phyloP scores from a whole-genome alignment of 331 rosid genomes.

The Pyracantha coccinea region DNA sequence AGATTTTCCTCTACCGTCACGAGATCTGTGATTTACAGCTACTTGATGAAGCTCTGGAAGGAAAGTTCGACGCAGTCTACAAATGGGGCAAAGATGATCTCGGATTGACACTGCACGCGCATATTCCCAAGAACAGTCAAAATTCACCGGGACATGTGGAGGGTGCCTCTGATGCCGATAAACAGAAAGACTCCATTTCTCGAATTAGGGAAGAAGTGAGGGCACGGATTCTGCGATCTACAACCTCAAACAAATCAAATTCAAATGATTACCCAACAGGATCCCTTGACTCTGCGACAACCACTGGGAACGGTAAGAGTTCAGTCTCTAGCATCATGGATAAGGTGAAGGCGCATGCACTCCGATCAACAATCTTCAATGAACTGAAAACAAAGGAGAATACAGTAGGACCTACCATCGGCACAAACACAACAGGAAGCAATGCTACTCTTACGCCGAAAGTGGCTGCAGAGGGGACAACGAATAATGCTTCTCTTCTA shows the following conservation, averaged over 20 bases:
- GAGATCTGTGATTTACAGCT: conserved; percentile 49
- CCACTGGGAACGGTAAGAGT: conserved; percentile 6
- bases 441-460: no score
- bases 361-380: conserved; percentile 12
- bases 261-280: not conserved
- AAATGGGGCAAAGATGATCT: conserved; percentile 64
- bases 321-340: not conserved
- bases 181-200: conserved; percentile 12
- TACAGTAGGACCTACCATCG: no score
- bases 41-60: conserved; percentile 76
- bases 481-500: no score
- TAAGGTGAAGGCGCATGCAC: conserved; percentile 8
- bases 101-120: conserved; percentile 33
- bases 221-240: conserved; percentile 20
- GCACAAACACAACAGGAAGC: no score
- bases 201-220: conserved; percentile 26
- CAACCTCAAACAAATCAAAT: conserved; percentile 5
- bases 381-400: not conserved
- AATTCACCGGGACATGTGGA: conserved; percentile 12
- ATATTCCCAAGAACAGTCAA: conserved; percentile 24
- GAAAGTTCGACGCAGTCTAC: conserved; percentile 46
- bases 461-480: no score
- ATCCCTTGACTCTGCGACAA: conserved; percentile 12
- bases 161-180: not conserved
- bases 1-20: conserved; percentile 42